Evolutionary conservation across 306 rosid genomes (phyloP), one percentile per base, ranked within the genome.

Genomic region (Glycine latifolia): DNA sequence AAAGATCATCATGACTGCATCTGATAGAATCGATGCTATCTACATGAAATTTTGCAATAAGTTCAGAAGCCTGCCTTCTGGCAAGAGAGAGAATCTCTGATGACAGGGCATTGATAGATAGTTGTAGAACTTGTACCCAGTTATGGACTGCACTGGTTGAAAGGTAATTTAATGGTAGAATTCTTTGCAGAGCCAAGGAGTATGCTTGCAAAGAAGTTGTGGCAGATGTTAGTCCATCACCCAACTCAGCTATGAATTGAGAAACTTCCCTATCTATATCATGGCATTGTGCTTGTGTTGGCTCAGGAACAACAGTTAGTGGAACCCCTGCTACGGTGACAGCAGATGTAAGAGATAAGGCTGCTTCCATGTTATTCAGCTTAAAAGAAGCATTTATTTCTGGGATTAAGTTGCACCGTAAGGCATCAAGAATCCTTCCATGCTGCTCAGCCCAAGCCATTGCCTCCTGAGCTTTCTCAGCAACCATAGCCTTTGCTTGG

Each of bases 261-360:
- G 91, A 89, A 82, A 92, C 91, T 87, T 94, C 97, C 88, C 90
- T 87, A 81, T 94, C 98, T 75, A 94, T 94, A 88, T 94, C 98
- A 68, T 85, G 89, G 87, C 97, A 94, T 73, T 94, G 98, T 79
- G 79, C 97, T 85, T 92, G 98, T 55, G 98, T 94, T 75, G 98
- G 98, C 87, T 94, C 98, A n/a, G 98, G 98, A 89, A 94, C 98
- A 82, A 94, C 88, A 73, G 97, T 92, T 75, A 94, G 84, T 70
- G 98, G 98, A 85, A 94, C 94, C 20, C 98, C 98, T 39, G 98
- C 97, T 76, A 84, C 87, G 60, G 48, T 79, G 83, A 94, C 98
- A 2, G 98, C 97, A 70, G 98, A 89, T 37, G 89, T 91, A 80
- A 94, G 97, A 81, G 98, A 94, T 79, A 92, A 83, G 75, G 86